Evolutionary conservation across 2,329 filamentous ascomycete genomes (phyloP), one percentile per base, ranked within the genome.

Genomic region (Alternaria sp.): DNA sequence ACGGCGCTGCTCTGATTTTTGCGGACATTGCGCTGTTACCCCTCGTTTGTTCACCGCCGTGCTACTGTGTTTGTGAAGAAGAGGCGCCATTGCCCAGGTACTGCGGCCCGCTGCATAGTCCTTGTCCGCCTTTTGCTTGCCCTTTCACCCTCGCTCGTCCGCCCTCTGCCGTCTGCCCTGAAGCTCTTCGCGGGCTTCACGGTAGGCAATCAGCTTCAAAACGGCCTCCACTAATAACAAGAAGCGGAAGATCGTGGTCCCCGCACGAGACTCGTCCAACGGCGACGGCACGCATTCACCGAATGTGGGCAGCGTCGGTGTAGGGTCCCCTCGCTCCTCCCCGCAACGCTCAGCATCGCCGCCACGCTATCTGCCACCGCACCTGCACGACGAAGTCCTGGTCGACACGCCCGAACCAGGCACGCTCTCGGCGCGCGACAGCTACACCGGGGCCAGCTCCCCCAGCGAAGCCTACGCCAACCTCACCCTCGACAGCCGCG

Each of bases 391-490:
- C 76, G 85, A 86, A 74, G 81, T 85, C 57, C 71, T 76, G 32
- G 52, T 63, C 30, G 79, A 81, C 73, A 72, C 75, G 12, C 66
- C 72, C 25, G 76, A 79, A 59, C 53, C 73, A 32, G 67, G 46
- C 47, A 70, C 59, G 28, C 46, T 68, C 15, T 45, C 62, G 17
- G 66, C 76, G 46, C 69, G 74, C 65, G 80, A 80, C 66, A 79
- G 79, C 64, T 64, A 78, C 63, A 77, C 77, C 59, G 79, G 80
- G 28, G 77, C 78, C 23, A 83, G 81, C 72, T 85, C 82, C 13
- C 83, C 85, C 36, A 85, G 81, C 70, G 82, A 84, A 68, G 84
- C 85, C 61, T 87, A 84, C 81, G 84, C 85, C 66, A 83, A 81
- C 55, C 77, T 87, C 67, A 81, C 81, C 45, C 77, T 87, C 67